These are phyloP conservation scores for Vaccinium myrtillus DNA, from an alignment of 148 eudicot species.

Conservation along the genomic window DNA sequence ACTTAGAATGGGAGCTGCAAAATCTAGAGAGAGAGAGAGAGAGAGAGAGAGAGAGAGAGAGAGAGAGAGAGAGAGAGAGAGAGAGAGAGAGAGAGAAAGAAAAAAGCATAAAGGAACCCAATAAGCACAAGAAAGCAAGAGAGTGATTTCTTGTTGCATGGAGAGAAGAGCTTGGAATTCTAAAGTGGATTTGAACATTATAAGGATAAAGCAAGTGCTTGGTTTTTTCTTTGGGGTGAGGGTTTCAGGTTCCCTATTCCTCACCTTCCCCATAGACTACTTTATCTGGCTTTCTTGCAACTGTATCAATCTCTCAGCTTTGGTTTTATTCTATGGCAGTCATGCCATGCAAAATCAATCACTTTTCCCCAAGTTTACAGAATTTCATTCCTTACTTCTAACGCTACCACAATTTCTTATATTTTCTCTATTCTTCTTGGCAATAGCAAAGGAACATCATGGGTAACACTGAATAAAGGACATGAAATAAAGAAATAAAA, in stretches of 20 bases:
- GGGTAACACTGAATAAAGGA: neutral
- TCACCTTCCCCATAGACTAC: conserved; percentile 17
- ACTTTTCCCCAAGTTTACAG: neutral
- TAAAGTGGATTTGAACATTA: conserved; percentile 31
- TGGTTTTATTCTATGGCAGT: conserved; percentile 21
- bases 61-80: conserved; percentile 4
- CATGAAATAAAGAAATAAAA: neutral
- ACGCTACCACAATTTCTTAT: neutral
- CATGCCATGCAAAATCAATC: conserved; percentile 9
- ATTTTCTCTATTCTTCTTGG: neutral
- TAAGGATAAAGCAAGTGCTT: conserved; percentile 45
- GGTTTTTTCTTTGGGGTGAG: conserved; percentile 17
- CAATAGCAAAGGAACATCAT: neutral
- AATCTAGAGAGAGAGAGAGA: conserved; percentile 12
- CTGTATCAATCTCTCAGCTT: conserved; percentile 41
- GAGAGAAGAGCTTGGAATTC: conserved; percentile 56
- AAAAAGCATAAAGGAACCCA: conserved; percentile 77
- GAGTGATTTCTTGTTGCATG: conserved; percentile 31
- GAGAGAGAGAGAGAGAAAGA: conserved; percentile 18
- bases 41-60: conserved; percentile 12
- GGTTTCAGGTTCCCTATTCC: conserved; percentile 27
- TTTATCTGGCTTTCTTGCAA: conserved; percentile 51
- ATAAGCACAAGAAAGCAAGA: conserved; percentile 62
- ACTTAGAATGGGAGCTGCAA: conserved; percentile 25
- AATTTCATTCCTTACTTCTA: conserved; percentile 3